Percentiles rank a stretch among this genome's conserved stretches.
phyloP scores from a whole-genome alignment of 106 monocot genomes.

The Agapanthus africanus region DNA sequence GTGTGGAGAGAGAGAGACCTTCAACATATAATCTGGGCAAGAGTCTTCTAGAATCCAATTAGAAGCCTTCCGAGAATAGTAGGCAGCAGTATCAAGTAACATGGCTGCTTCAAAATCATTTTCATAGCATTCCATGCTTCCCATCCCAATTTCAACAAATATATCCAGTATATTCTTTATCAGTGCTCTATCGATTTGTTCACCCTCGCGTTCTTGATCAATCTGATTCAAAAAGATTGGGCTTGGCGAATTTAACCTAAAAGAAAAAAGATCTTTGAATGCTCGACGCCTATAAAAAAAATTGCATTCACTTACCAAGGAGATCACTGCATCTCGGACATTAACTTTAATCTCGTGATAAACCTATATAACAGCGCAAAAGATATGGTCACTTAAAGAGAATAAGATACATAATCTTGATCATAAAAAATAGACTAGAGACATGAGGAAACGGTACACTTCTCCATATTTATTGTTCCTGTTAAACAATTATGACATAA shows the following conservation, averaged over 20 bases:
- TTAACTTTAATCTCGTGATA: slow-evolving; percentile 57
- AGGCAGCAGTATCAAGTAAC: slow-evolving; percentile 52
- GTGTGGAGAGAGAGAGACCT: slow-evolving; percentile 27
- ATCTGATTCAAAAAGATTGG: slow-evolving; percentile 37
- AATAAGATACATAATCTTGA: neutral
- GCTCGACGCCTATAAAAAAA: neutral
- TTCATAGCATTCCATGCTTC: slow-evolving; percentile 64
- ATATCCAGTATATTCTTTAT: slow-evolving; percentile 82
- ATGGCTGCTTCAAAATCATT: slow-evolving; percentile 71
- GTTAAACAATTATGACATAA: neutral
- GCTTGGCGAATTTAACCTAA: neutral
- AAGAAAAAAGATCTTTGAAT: neutral
- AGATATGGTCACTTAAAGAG: neutral
- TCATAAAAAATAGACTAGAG: neutral
- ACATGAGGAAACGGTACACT: neutral
- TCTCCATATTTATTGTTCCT: neutral
- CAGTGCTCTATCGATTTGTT: slow-evolving; percentile 80
- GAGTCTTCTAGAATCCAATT: slow-evolving; percentile 79
- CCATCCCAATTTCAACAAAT: slow-evolving; percentile 86
- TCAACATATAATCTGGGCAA: slow-evolving; percentile 87
- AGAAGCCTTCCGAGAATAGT: slow-evolving; percentile 79
- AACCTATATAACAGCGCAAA: slow-evolving; percentile 24
- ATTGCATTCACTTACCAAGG: slow-evolving; percentile 43
- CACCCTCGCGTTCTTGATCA: slow-evolving; percentile 84
- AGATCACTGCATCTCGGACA: slow-evolving; percentile 60